A percentile compares a stretch with the other conserved stretches of the same genome.
Conservation (phyloP, 2,329 filamentous ascomycete genomes). For the Botrytis galanthina region DNA sequence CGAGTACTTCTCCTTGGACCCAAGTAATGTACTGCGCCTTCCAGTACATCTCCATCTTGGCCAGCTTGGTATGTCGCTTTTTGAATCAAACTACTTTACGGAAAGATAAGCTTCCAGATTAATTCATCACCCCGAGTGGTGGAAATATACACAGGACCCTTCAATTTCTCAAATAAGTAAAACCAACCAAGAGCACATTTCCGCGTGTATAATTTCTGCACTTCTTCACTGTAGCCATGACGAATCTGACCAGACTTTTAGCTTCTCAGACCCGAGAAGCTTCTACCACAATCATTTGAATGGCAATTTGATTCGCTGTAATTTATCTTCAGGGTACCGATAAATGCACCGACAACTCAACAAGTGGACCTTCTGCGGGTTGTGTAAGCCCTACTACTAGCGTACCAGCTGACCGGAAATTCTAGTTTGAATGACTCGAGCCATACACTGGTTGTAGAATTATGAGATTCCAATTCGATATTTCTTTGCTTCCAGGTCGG, state of each 20-base stretch:
- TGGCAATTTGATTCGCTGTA: background rate
- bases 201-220: background rate
- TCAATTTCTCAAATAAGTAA: background rate
- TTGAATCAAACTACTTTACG: background rate
- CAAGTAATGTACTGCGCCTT: background rate
- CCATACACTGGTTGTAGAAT: too few species aligned
- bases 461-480: background rate
- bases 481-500: background rate
- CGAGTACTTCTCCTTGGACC: background rate
- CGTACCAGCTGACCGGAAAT: background rate
- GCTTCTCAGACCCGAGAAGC: background rate
- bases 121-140: background rate
- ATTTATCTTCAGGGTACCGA: background rate
- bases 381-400: background rate
- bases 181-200: background rate
- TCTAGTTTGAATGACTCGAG: background rate
- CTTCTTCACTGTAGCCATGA: background rate
- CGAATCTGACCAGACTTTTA: background rate
- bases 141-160: background rate
- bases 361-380: background rate
- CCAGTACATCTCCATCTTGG: background rate
- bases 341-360: constrained; percentile 7
- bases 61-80: background rate
- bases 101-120: background rate
- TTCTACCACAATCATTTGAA: background rate